Evolutionary conservation across 495 filamentous ascomycete species (phyloP).

Genomic region (Wilcoxina mikolae): DNA sequence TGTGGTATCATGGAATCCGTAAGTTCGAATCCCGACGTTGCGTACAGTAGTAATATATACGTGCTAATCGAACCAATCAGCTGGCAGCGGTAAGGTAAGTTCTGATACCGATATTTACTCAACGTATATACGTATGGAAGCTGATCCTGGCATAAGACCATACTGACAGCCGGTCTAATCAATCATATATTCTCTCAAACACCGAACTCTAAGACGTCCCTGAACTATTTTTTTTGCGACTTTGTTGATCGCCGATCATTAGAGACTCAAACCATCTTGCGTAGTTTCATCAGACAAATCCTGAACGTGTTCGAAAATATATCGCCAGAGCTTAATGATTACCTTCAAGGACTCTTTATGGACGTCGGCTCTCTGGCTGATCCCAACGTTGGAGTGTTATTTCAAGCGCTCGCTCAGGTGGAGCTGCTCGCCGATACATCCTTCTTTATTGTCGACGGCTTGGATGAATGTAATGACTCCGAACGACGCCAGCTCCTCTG

Average conservation of each 20-base stretch:
- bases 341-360: neutral
- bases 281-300: constrained; percentile 9
- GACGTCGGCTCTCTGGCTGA: neutral
- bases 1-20: constrained; percentile 18
- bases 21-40: no score
- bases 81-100: no score
- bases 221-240: constrained; percentile 16
- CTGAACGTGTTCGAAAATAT: constrained; percentile 11
- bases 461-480: constrained; percentile 15
- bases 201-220: neutral
- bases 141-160: constrained; percentile 12
- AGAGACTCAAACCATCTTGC: neutral
- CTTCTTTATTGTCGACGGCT: constrained; percentile 13
- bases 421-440: constrained; percentile 4
- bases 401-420: neutral
- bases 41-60: no score
- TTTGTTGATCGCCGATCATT: neutral
- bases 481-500: neutral
- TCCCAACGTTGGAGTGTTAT: neutral
- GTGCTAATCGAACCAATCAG: no score
- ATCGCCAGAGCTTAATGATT: neutral
- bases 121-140: no score
- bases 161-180: constrained; percentile 3
- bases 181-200: constrained; percentile 9
- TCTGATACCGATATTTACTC: no score